phyloP scores from a whole-genome alignment of 345 rosid genomes.

The Linum trigynum region DNA sequence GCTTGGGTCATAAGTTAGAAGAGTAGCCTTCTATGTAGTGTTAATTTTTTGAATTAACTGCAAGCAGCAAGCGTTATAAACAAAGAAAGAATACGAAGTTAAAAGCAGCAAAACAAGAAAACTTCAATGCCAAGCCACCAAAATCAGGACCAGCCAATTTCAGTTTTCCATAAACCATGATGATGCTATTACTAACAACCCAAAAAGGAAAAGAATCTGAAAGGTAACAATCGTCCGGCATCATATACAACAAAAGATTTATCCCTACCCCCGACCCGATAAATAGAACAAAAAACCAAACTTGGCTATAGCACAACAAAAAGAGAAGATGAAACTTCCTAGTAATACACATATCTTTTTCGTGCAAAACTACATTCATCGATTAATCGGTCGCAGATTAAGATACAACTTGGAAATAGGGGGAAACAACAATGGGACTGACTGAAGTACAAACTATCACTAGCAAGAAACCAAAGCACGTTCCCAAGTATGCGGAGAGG shows the following conservation, averaged over 20 bases:
- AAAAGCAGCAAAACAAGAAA: too few relatives aligned
- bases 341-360: not conserved
- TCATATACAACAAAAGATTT: not conserved
- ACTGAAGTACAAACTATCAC: not conserved
- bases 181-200: too few relatives aligned
- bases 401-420: not conserved
- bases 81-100: too few relatives aligned
- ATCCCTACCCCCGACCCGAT: not conserved
- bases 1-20: too few relatives aligned
- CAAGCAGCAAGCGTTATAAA: too few relatives aligned
- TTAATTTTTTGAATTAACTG: too few relatives aligned
- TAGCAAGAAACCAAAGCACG: not conserved
- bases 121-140: too few relatives aligned
- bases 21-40: too few relatives aligned
- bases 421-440: not conserved
- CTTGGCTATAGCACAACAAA: not conserved
- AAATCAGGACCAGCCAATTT: too few relatives aligned
- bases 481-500: not conserved
- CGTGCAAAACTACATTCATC: not conserved
- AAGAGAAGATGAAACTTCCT: not conserved
- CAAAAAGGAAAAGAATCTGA: too few relatives aligned
- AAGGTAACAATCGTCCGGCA: not conserved
- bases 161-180: too few relatives aligned
- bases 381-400: not conserved
- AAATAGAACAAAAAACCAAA: not conserved